These are phyloP conservation scores for Solanum sejunctum DNA, from an alignment of 257 asterid genomes.

Conservation along the genomic window DNA sequence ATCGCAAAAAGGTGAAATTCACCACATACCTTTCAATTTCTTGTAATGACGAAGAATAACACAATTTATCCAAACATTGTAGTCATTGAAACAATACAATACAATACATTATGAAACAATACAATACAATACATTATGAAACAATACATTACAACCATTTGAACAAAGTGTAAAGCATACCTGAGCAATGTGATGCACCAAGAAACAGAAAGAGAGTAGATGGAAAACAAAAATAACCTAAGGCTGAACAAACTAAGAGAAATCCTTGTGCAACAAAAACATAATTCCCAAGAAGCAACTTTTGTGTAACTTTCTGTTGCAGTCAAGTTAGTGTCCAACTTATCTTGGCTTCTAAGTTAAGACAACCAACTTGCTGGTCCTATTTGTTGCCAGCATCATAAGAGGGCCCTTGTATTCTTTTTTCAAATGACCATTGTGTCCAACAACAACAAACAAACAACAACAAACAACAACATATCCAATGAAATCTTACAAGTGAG, in stretches of 20 bases:
- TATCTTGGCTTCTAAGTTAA: neutral
- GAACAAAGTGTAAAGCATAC: neutral
- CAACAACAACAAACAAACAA: no score
- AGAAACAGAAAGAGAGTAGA: neutral
- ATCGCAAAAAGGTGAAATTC: neutral
- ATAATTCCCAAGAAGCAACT: neutral
- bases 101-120: no score
- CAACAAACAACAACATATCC: no score
- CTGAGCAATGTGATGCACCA: neutral
- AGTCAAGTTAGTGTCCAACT: neutral
- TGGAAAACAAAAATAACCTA: neutral
- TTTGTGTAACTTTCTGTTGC: neutral
- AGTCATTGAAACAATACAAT: no score
- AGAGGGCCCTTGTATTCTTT: neutral
- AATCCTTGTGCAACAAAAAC: neutral
- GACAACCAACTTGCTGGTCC: constrained; percentile 14
- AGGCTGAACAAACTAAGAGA: neutral
- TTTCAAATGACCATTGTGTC: neutral
- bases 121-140: no score
- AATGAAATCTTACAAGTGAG: no score
- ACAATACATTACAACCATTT: no score
- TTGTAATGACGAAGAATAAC: no score
- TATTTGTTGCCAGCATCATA: neutral
- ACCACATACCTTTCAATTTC: no score
- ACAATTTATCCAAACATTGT: no score